Base-by-base conservation (phyloP, 2,329 filamentous ascomycete genomes). In the Hymenoscyphus scutula region DNA sequence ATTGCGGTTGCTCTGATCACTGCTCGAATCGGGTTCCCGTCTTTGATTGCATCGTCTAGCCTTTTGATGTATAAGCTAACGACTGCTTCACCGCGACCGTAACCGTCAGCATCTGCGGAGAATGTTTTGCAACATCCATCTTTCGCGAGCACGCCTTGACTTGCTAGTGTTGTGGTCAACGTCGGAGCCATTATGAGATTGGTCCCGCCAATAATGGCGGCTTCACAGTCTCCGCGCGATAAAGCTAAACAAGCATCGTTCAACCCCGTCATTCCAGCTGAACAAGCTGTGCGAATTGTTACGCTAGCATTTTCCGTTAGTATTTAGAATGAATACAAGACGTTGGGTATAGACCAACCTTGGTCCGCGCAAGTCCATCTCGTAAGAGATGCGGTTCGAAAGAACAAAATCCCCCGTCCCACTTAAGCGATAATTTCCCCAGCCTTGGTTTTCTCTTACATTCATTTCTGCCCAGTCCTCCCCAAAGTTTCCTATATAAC, bases 71-170 rank as follows among this genome's bases (percentile, higher is more conserved):
- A 69, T 1, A 89, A 72, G 11, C 83, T 78, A 0, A 79, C 83
- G 27, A 84, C 77, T 1, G 85, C 87, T 68, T 89, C 87, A 1
- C 85, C 86, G 37, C 86, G 78, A 0, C 81, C 85, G 67, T 89
- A 89, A 0, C 87, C 87, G 62, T 85, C 81, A 23, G 84, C 87
- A 1, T 38, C 19, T 79, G 76, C 55, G 30, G 86, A 83, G 74
- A 85, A 87, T 2, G 80, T 81, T 63, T 80, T 82, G 53, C 81
- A 83, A 10, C 32, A 32, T 2, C 45, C 60, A 15, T 59, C 56
- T 30, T 32, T 17, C 5, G 56, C 38, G 17, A 59, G 48, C 7
- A 56, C 48, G 17, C 32, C 32, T 45, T 59, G 30, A 17, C 38
- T 23, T n/a, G 45, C 64, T 23, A 62, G 41, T 19, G 48, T 38